Evolutionary conservation across 192 early-diverging fungal species (phyloP), one percentile per base, ranked within the genome.

Genomic region (Pilaira anomala): DNA sequence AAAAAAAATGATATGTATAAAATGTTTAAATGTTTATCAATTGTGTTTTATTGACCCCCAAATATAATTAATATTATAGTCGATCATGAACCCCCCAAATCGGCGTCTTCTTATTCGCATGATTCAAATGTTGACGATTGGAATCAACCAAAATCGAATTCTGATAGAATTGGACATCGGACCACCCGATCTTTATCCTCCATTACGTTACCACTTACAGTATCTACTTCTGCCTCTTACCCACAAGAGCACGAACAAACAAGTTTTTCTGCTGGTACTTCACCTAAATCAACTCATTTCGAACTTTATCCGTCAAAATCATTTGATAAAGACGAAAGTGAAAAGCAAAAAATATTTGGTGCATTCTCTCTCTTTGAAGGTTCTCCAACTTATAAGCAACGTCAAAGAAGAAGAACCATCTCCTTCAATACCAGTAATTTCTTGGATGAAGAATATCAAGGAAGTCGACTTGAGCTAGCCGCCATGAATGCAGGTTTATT

Each of bases 321-420:
- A 1, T 36, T 55, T 16, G 53, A 55, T 18, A 16, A 26, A 19
- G 53, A 8, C 16, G 53, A 55, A 30, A 30, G 18, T 2, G 53
- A 55, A 4, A 26, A 55, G 2, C 53, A 57, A 63, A 68, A 53
- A 49, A 45, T 82, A 1, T 72, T 72, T 76, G 82, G 82, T 22
- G 72, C 80, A 42, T 85, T 85, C 42, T 76, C 83, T 8, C 74
- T 90, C 12, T 85, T 90, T 64, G 88, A 88, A 55, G 85, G 85
- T 2, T 85, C 85, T 0, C 85, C 88, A 36, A 86, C 81, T 9
- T 90, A 88, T 73, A 90, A 90, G 65, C 87, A 90, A 70, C 76
- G 88, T 25, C 75, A 84, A 36, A 72, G 86, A 40, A 28, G 53
- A 36, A 69, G 82, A 29, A 74, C 82, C 25, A 73, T 68, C 28